Conservation (phyloP, 495 filamentous ascomycete species). For the Amniculicola lignicola region DNA sequence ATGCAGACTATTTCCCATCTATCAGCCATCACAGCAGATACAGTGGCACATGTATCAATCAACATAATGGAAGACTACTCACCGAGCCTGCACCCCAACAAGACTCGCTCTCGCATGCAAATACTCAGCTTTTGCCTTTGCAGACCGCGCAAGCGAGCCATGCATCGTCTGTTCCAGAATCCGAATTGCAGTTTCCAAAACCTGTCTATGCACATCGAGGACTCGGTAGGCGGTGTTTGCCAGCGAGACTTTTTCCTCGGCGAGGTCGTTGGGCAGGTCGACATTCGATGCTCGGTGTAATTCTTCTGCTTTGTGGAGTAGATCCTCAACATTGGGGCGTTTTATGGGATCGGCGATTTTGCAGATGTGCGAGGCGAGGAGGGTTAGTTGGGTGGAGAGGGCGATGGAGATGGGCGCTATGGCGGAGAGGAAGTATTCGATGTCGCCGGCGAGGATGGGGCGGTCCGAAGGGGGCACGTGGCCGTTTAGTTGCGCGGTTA, state of each 20-base stretch:
- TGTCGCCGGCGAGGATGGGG: conserved; percentile 34
- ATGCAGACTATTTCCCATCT: conserved; percentile 12
- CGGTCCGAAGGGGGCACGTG: conserved; percentile 29
- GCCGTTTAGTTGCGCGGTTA: conserved; percentile 28
- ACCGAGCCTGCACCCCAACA: conserved; percentile 52
- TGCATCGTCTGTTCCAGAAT: conserved; percentile 61
- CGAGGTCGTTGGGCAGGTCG: conserved; percentile 8
- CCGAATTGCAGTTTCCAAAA: conserved; percentile 35
- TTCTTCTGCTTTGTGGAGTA: not conserved
- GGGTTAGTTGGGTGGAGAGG: conserved; percentile 18
- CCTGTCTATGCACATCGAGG: conserved; percentile 27
- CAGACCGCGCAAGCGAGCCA: conserved; percentile 58
- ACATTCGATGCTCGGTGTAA: conserved; percentile 4
- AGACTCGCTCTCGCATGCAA: conserved; percentile 59
- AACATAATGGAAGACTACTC: conserved; percentile 33
- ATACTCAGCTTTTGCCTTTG: conserved; percentile 54
- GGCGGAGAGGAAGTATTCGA: conserved; percentile 32
- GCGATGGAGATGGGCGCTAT: conserved; percentile 11
- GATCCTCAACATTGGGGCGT: not conserved
- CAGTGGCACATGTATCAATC: too few species aligned
- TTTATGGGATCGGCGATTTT: conserved; percentile 25
- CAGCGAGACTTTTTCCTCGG: conserved; percentile 10
- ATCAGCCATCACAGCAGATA: not conserved
- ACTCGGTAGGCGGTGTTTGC: conserved; percentile 27
- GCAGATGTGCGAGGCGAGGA: conserved; percentile 11